Percentiles rank a stretch among this genome's conserved stretches.
phyloP scores from a whole-genome alignment of 2,329 filamentous ascomycete genomes.

The Clonostachys rosea region DNA sequence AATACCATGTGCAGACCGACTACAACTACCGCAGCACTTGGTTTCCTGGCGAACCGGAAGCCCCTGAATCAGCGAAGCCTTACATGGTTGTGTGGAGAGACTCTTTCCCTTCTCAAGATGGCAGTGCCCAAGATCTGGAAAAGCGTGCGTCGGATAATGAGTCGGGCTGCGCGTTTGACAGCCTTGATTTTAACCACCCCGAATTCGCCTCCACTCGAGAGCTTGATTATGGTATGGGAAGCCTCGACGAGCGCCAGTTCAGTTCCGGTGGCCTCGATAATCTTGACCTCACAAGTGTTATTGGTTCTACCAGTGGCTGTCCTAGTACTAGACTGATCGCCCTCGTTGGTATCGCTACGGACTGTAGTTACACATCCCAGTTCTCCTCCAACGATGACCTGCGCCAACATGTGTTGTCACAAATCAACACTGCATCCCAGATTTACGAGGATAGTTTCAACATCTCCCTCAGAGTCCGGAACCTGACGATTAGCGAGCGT shows the following conservation, averaged over 20 bases:
- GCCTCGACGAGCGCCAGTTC: constrained; percentile 61
- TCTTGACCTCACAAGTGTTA: constrained; percentile 71
- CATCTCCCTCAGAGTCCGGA: constrained; percentile 84
- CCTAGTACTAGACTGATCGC: constrained; percentile 88
- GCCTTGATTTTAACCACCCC: constrained; percentile 73
- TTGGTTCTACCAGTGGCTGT: constrained; percentile 81
- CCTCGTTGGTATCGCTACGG: constrained; percentile 84
- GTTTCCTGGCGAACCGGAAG: constrained; percentile 64
- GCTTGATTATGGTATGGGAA: constrained; percentile 21
- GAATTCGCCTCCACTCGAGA: constrained; percentile 54
- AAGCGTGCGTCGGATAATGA: constrained; percentile 33
- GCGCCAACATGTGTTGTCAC: constrained; percentile 69
- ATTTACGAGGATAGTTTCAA: constrained; percentile 92
- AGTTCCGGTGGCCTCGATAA: constrained; percentile 63
- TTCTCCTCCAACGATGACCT: constrained; percentile 61
- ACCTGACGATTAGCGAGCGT: constrained; percentile 71
- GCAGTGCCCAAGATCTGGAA: constrained; percentile 4
- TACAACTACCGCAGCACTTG: constrained; percentile 70
- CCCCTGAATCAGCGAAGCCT: constrained; percentile 50
- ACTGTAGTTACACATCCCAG: constrained; percentile 77
- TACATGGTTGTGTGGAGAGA: constrained; percentile 91
- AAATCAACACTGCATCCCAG: constrained; percentile 82
- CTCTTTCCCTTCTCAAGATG: constrained; percentile 62
- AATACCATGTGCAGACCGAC: constrained; percentile 81
- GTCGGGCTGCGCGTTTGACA: constrained; percentile 68